Base-by-base conservation (phyloP, 1,284 basidiomycete genomes). In the Malassezia restricta region DNA sequence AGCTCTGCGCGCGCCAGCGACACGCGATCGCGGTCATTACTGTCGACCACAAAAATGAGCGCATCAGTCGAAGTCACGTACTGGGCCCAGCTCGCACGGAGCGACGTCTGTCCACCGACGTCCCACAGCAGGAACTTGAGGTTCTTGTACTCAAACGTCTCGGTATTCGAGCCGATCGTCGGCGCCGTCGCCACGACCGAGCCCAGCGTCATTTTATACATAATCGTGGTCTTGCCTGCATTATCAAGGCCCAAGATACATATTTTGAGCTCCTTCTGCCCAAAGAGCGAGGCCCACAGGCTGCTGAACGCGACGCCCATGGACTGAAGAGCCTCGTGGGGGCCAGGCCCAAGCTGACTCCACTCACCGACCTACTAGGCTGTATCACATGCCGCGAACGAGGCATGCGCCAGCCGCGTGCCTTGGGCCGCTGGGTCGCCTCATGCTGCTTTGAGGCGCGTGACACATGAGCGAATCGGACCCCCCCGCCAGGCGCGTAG, bases 161-260 rank as follows among this genome's bases (percentile, higher is more conserved):
- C 63, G 39, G 62, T 75, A 49, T 76, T 77, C 12, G 72, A 74
- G 1, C 76, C 76, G 4, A 77, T 76, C 6, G 77, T 78, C 8
- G 77, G 77, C 2, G 77, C 77, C 6, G 76, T 77, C 3, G 76
- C 75, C 17, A 78, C 77, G 41, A 78, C 76, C 17, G 76, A 74
- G 31, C 77, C 77, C 61, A 78, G 75, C 9, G 76, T 78, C 64
- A 78, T 78, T 40, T 77, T 75, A 61, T 78, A 78, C 49, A 77
- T 73, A 24, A 77, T 74, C 2, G 76, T 77, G 8, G 74, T 76
- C 65, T 78, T 78, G 29, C 77, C 77, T 8, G 77, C 76, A 68
- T 77, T 77, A 65, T 77, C 66, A n/a, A 59, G 62, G 53, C 68
- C 68, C 29, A 71, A 58, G 38, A 71, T 69, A 47, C 67, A 69